These are phyloP conservation scores for Aureobasidium sp. DNA, from an alignment of 2,329 filamentous ascomycete genomes.

Conservation along the genomic window DNA sequence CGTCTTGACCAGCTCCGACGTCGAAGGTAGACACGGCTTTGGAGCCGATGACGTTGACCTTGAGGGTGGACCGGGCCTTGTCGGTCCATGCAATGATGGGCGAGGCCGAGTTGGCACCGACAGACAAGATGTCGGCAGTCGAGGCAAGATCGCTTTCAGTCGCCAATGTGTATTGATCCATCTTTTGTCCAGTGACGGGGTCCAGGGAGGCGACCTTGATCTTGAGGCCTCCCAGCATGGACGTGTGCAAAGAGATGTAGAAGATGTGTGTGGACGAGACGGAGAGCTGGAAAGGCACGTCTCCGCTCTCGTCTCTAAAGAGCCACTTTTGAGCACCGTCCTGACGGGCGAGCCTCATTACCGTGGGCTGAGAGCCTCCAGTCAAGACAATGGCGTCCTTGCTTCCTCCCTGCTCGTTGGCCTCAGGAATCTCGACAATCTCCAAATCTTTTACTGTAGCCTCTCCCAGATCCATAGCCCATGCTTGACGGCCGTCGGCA, in stretches of 20 bases:
- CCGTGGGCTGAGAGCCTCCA: constrained; percentile 48
- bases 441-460: constrained; percentile 60
- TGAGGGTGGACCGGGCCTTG: constrained; percentile 53
- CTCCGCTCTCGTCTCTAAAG: constrained; percentile 57
- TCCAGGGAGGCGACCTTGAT: constrained; percentile 71
- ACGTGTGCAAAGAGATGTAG: constrained; percentile 67
- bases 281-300: constrained; percentile 68
- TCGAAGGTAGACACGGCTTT: constrained; percentile 39
- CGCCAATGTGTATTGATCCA: constrained; percentile 63
- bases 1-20: constrained; percentile 33
- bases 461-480: constrained; percentile 58
- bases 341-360: constrained; percentile 66
- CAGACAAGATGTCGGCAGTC: constrained; percentile 61
- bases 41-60: constrained; percentile 60
- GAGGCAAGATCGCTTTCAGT: constrained; percentile 66
- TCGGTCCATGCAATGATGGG: constrained; percentile 73
- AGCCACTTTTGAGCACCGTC: constrained; percentile 75
- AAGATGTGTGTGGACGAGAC: constrained; percentile 64
- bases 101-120: constrained; percentile 67
- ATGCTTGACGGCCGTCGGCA: constrained; percentile 68
- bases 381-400: constrained; percentile 69
- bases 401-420: constrained; percentile 28
- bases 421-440: constrained; percentile 63
- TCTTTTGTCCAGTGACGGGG: constrained; percentile 61
- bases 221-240: constrained; percentile 60